Percentiles rank a stretch among this genome's conserved stretches.
Conservation (phyloP, 2,329 filamentous ascomycete species). For the Myotisia sp. region DNA sequence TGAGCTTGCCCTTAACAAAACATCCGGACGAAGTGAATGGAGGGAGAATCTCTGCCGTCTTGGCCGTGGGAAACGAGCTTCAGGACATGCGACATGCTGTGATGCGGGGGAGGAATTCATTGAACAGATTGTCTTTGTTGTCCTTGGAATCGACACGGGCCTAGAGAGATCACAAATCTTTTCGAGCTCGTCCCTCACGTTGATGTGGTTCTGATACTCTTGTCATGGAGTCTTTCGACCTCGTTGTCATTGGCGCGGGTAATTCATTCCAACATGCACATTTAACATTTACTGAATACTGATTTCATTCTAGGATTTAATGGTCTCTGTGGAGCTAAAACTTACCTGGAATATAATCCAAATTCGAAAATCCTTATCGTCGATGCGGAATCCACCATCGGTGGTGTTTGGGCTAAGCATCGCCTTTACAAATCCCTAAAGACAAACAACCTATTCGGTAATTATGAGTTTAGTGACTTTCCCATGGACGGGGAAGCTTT, state of each 20-base stretch:
- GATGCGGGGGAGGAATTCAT: too few species aligned
- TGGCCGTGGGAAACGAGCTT: too few species aligned
- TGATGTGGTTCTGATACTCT: too few species aligned
- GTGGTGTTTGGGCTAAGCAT: constrained; percentile 56
- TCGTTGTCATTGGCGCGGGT: constrained; percentile 37
- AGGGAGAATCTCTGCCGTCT: too few species aligned
- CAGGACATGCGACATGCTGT: too few species aligned
- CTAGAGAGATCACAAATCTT: too few species aligned
- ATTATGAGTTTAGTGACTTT: constrained; percentile 60
- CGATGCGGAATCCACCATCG: constrained; percentile 44
- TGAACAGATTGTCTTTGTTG: too few species aligned
- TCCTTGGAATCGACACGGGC: too few species aligned
- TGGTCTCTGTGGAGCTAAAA: constrained; percentile 49
- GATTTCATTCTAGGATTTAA: constrained; percentile 26
- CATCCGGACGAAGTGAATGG: too few species aligned
- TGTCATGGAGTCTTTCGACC: constrained; percentile 15
- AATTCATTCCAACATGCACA: constrained; percentile 15
- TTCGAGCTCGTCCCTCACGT: too few species aligned
- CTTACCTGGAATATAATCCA: constrained; percentile 46
- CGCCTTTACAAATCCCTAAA: constrained; percentile 54
- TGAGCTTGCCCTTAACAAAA: too few species aligned
- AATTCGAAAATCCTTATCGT: constrained; percentile 42
- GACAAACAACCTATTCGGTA: constrained; percentile 60
- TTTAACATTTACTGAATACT: background rate
- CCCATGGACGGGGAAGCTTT: constrained; percentile 48